Base-by-base conservation (phyloP, 805 yeast species). In the Starmerella potacharoeniae region DNA sequence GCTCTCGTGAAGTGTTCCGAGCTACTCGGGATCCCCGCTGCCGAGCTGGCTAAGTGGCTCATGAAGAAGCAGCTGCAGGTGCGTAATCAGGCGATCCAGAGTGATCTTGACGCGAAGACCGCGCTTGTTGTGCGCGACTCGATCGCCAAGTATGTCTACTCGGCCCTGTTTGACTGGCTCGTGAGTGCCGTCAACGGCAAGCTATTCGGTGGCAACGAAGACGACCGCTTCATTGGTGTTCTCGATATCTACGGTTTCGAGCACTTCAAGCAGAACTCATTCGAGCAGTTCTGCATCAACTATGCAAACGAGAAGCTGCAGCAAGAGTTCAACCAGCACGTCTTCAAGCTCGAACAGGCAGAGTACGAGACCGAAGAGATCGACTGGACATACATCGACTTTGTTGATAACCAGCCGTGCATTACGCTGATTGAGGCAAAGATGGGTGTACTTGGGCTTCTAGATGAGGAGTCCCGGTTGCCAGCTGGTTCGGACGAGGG, bases 221-320 rank as follows among this genome's bases (percentile, higher is more conserved):
- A 91, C 2, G 82, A 83, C 22, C 78, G 87, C 1, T 93, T 91
- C 64, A 91, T 91, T 65, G 98, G 98, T 69, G 97, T 91, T 34
- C 77, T 91, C 64, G 98, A 91, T 83, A 91, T 91, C 64, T 91
- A 91, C 67, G 98, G 98, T 29, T 91, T 91, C 69, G 98, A 91
- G 71, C 97, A 91, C 71, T 91, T 91, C 68, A 90, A 87, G 62
- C 82, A 80, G 65, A 91, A 91, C 72, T 89, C 96, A 8, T 91
- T 91, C 66, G 98, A 91, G 72, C 98, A 91, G 71, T 91, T 91
- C 71, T 91, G 98, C 74, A 90, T 90, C 71, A 90, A 90, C 69
- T 90, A 90, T 69, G 96, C 97, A 46, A 90, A 90, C 71, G 98
- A 91, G 73, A 91, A 91, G 71, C 77, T 91, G 64, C 97, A 91